Conservation (phyloP, 2,329 filamentous ascomycete species). For the Daldinia sp. region DNA sequence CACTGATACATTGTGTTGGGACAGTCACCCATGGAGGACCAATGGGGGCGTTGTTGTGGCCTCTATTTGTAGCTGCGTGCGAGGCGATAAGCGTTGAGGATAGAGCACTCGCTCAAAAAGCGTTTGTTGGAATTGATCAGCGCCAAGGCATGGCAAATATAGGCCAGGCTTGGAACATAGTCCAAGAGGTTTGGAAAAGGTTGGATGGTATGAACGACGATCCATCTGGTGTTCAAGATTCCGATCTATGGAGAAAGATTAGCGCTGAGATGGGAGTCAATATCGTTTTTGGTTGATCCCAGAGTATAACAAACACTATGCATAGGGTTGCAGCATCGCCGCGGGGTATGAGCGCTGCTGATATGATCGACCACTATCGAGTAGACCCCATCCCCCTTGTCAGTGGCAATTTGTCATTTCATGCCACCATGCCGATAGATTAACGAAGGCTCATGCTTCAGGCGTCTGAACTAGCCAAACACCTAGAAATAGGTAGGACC, state of each 20-base stretch:
- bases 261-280: conserved; percentile 66
- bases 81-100: conserved; percentile 62
- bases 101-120: conserved; percentile 57
- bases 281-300: conserved; percentile 65
- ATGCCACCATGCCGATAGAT: neutral
- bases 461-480: neutral
- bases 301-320: neutral
- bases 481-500: conserved; percentile 4
- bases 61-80: conserved; percentile 69
- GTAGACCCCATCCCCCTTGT: neutral
- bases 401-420: neutral
- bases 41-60: conserved; percentile 71
- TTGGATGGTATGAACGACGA: conserved; percentile 51
- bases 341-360: neutral
- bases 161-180: conserved; percentile 65
- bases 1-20: conserved; percentile 62
- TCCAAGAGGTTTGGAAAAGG: conserved; percentile 67
- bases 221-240: conserved; percentile 35
- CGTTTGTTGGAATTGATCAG: conserved; percentile 62
- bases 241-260: conserved; percentile 64
- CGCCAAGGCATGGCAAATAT: conserved; percentile 74
- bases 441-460: neutral
- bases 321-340: neutral
- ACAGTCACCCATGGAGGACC: conserved; percentile 65
- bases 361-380: neutral